Evolutionary conservation across 768 basidiomycete species (phyloP), one percentile per base, ranked within the genome.

Genomic region (Clitopilus hobsonii): DNA sequence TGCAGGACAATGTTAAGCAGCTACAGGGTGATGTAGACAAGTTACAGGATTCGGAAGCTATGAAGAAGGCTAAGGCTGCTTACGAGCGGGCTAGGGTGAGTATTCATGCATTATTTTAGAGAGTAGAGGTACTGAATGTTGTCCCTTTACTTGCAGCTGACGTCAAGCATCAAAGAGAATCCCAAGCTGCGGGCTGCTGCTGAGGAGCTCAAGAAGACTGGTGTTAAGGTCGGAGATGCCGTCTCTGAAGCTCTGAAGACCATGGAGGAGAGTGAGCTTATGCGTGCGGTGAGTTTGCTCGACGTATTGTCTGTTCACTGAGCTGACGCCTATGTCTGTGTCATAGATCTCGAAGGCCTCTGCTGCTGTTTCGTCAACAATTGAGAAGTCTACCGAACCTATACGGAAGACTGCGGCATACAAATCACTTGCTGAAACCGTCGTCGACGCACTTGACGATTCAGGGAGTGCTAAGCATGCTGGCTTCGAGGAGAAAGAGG

Each of bases 1-100:
- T 97, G 50, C 93, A 96, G 74, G 95, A 98, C 28, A 96, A 96
- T 71, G 89, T 98, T 49, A 95, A 94, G 75, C 93, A 97, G 72
- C 79, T 99, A 16, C 93, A 96, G 72, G 97, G 97, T 58, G 94
- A 98, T 69, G 96, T 97, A 30, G 91, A 93, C 74, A 97, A 97
- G 73, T 72, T 98, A 49, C 95, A 98, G 76, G 97, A 98, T 69
- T 94, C 92, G 53, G 94, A 96, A 67, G 89, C 94, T 13, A 88
- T 99, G 93, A 93, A 91, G 75, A 82, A 80, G 63, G 94, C 94
- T 1, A 83, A 81, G 67, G 94, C 91, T 51, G 85, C 91, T 56
- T 98, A 98, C 72, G 96, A 98, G 74, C 84, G 89, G 57, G 94
- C 96, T 6, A 82, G 96, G 73, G 95, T 98, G 66, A 58, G 84